phyloP scores from a whole-genome alignment of 2,329 filamentous ascomycete genomes.

The Cryphonectria japonica region DNA sequence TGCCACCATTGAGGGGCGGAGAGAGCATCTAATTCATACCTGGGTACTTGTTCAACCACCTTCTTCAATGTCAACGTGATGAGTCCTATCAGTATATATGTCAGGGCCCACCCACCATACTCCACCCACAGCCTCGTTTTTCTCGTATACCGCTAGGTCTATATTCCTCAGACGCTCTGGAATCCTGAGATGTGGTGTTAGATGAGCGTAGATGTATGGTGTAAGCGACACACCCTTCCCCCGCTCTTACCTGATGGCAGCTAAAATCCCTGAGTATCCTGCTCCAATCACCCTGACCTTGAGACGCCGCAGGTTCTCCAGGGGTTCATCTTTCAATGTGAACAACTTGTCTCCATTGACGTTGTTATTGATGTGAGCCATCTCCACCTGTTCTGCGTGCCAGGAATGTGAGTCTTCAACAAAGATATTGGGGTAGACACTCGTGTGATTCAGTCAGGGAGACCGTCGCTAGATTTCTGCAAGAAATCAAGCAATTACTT shows the following conservation, averaged over 20 bases:
- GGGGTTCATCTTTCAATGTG: slow-evolving; percentile 36
- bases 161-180: slow-evolving; percentile 41
- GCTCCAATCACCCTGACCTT: slow-evolving; percentile 37
- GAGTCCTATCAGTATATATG: neutral
- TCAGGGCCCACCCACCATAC: slow-evolving; percentile 37
- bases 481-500: neutral
- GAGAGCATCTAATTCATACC: slow-evolving; percentile 31
- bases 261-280: slow-evolving; percentile 26
- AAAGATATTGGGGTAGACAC: neutral
- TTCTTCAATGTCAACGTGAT: slow-evolving; percentile 20
- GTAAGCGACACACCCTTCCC: neutral
- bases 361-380: slow-evolving; percentile 4
- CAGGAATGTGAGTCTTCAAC: neutral
- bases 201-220: neutral
- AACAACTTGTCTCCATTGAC: slow-evolving; percentile 30
- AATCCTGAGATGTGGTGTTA: slow-evolving; percentile 33
- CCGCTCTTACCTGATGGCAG: slow-evolving; percentile 37
- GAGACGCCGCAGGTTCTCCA: slow-evolving; percentile 41
- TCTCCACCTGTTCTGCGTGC: neutral
- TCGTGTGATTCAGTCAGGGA: neutral
- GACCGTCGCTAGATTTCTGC: neutral
- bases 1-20: neutral
- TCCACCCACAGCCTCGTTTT: slow-evolving; percentile 40
- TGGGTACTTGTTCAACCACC: slow-evolving; percentile 41
- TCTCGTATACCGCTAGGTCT: slow-evolving; percentile 42